Evolutionary conservation across 139 green algal species (phyloP).

Genomic region (Zygnema cylindricum): DNA sequence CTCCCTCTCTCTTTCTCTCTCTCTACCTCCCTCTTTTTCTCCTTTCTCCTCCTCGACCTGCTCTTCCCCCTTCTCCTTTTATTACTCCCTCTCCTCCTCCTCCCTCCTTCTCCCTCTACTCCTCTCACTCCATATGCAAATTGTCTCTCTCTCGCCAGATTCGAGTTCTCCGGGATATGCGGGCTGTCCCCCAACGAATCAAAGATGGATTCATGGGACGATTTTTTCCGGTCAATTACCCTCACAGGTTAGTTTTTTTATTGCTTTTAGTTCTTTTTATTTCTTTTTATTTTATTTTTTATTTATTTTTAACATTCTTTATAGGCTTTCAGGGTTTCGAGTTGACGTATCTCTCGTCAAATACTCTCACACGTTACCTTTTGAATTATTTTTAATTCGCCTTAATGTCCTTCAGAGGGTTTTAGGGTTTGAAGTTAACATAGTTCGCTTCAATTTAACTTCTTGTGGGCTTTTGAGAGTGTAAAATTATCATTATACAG

Average conservation of each 20-base stretch:
- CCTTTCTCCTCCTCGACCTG: background rate
- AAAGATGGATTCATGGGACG: constrained; percentile 27
- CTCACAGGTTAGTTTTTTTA: constrained; percentile 32
- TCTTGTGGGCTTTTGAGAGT: too few relatives aligned
- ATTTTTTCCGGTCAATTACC: constrained; percentile 45
- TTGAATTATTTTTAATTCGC: too few relatives aligned
- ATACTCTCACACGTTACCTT: too few relatives aligned
- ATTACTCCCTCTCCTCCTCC: background rate
- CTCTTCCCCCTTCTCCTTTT: background rate
- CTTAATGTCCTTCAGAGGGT: too few relatives aligned
- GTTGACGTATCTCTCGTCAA: too few relatives aligned
- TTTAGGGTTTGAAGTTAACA: too few relatives aligned
- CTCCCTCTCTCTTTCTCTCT: background rate
- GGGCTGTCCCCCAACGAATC: constrained; percentile 10
- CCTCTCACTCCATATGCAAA: background rate
- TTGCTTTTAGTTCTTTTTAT: too few relatives aligned
- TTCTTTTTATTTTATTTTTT: too few relatives aligned
- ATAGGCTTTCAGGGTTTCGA: too few relatives aligned
- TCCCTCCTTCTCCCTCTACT: background rate
- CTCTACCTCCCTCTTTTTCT: background rate
- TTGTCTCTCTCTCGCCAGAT: background rate
- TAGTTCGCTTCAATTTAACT: too few relatives aligned
- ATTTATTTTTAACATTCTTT: too few relatives aligned
- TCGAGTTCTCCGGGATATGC: constrained; percentile 1
- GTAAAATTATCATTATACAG: too few relatives aligned